Conservation (phyloP, 1,284 basidiomycete species). For the Apiotrichum laibachii region DNA sequence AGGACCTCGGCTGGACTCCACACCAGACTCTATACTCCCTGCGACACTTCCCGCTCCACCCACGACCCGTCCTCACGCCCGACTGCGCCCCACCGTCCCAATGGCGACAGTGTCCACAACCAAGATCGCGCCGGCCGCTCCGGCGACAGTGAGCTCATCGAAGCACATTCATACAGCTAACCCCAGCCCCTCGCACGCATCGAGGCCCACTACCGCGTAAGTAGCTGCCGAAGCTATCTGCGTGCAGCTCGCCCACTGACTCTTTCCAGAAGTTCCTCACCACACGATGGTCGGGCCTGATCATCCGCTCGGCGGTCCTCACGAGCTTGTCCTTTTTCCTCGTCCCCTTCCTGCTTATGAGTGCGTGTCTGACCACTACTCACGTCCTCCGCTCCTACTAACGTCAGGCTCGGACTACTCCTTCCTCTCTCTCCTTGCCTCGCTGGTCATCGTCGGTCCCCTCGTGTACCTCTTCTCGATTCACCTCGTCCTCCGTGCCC, state of each 20-base stretch:
- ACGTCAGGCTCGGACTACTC: constrained; percentile 13
- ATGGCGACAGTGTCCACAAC: not conserved
- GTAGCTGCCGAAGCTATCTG: too few relatives aligned
- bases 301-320: constrained; percentile 16
- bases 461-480: constrained; percentile 60
- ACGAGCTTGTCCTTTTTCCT: constrained; percentile 19
- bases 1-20: too few relatives aligned
- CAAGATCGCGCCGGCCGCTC: not conserved
- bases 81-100: too few relatives aligned
- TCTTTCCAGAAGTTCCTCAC: constrained; percentile 30
- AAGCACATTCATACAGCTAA: not conserved
- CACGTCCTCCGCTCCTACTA: too few relatives aligned
- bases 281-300: constrained; percentile 29
- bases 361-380: constrained; percentile 3
- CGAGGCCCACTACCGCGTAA: constrained; percentile 38
- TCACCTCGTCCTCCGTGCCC: constrained; percentile 52
- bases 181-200: constrained; percentile 26
- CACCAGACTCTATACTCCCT: too few relatives aligned
- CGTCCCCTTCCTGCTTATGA: constrained; percentile 16
- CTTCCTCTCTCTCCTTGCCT: constrained; percentile 6
- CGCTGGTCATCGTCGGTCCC: constrained; percentile 22
- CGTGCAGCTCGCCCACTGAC: not conserved
- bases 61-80: too few relatives aligned
- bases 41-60: too few relatives aligned
- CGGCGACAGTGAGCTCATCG: not conserved